A percentile compares a stretch with the other conserved stretches of the same genome.
These are phyloP conservation scores for Boletus tomentosulus DNA, from an alignment of 768 basidiomycete species.

Conservation along the genomic window DNA sequence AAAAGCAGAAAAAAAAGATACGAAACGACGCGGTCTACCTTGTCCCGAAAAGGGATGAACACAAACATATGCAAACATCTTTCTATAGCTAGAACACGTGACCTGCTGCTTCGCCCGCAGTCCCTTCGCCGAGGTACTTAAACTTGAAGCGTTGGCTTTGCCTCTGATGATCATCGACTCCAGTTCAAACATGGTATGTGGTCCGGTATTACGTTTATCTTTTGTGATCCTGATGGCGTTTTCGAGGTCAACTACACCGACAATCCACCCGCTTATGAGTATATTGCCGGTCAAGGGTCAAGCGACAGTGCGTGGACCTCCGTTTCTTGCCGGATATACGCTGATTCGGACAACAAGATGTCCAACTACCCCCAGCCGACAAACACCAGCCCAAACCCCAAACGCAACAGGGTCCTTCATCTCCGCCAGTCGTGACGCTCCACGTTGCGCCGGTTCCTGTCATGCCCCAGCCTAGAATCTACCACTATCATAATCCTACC, in stretches of 20 bases:
- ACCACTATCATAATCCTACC: slow-evolving; percentile 62
- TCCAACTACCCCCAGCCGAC: slow-evolving; percentile 1
- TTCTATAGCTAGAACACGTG: slow-evolving; percentile 17
- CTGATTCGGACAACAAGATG: slow-evolving; percentile 9
- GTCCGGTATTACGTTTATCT: not conserved
- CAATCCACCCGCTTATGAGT: slow-evolving; percentile 50
- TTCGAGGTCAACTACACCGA: slow-evolving; percentile 26
- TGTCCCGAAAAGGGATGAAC: slow-evolving; percentile 8
- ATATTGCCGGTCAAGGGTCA: slow-evolving; percentile 26
- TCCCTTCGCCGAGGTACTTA: not conserved
- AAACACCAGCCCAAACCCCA: slow-evolving; percentile 12
- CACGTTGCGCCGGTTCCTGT: slow-evolving; percentile 30
- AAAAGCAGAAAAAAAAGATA: slow-evolving; percentile 2
- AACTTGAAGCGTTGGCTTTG: not conserved
- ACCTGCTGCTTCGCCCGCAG: not conserved
- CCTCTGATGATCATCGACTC: slow-evolving; percentile 26
- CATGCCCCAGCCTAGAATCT: slow-evolving; percentile 48
- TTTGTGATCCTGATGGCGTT: not conserved
- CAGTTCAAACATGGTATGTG: slow-evolving; percentile 24
- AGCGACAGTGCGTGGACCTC: slow-evolving; percentile 23
- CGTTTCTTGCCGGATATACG: not conserved
- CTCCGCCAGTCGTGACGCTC: slow-evolving; percentile 16
- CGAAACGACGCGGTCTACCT: not conserved
- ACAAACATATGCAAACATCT: slow-evolving; percentile 14
- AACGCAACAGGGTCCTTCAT: slow-evolving; percentile 2